Base-by-base conservation (phyloP, 2,329 filamentous ascomycete genomes). In the Xylariaceae sp. region DNA sequence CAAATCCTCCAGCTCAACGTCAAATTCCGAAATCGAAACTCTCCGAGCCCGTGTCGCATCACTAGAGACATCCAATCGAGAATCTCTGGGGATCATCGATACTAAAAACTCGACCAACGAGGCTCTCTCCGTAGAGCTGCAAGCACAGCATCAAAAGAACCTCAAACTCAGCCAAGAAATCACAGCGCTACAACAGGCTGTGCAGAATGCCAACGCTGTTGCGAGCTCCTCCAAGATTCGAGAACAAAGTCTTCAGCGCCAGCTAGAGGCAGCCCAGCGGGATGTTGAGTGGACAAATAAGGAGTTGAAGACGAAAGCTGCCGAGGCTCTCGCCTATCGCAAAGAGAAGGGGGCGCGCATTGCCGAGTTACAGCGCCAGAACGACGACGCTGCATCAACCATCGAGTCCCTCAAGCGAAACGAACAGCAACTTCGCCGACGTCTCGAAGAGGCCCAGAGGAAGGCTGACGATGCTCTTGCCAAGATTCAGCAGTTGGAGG, bases 291-390 rank as follows among this genome's bases (percentile, higher is more conserved):
- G 88, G 85, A 83, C 92, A 40, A 88, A 96, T 57, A 81, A 74
- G 29, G 92, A 98, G 62, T 74, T 97, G 15, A 90, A 94, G 68
- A 89, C 86, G 1, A 94, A 95, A 66, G 83, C 78, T 46, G 78
- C 82, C 7, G 92, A 98, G 59, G 81, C 88, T 33, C 76, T 90
- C 50, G 95, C 89, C 57, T 90, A 85, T 63, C 81, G 92, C 47
- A 97, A 95, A 59, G 92, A 98, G 59, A 97, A 96, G 71, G 86
- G 86, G 47, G 83, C 88, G 2, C 84, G 86, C 27, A 87, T 97
- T 52, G 78, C 88, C 7, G 86, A 94, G 55, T 76, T 98, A 18
- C 86, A 96, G 62, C 85, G 88, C 37, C 78, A 85, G 44, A 85
- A 90, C 51, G 90, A 97, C 51, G 92, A 98, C 50, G 79, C 84